Base-by-base conservation (phyloP, 2,329 filamentous ascomycete genomes). In the Leptographium lundbergii region DNA sequence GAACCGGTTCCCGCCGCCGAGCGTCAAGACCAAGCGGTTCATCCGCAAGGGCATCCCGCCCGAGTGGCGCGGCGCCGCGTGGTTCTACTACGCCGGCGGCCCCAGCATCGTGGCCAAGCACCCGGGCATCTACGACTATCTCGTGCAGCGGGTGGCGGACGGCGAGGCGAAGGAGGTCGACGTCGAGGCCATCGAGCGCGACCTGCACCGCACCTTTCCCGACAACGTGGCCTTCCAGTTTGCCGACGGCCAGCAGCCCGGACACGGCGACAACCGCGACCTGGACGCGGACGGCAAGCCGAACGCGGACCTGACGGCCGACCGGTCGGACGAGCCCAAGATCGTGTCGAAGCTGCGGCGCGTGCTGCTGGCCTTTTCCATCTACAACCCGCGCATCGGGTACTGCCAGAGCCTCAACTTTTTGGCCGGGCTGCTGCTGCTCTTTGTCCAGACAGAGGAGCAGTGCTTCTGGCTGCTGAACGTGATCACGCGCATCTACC, bases 351-450 rank as follows among this genome's bases (percentile, higher is more conserved):
- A 90, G 5, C 80, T 97, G 9, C 87, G 92, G 34, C 84, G 90
- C 48, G 90, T 97, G 0, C 76, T 97, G 29, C 88, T 89, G 67
- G 91, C 91, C 13, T 97, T 96, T 70, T 86, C 92, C 2, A 81
- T 96, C 50, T 89, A 96, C 73, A 95, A 95, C 66, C 91, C 92
- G 0, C 82, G 82, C 58, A 95, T 96, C 65, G 92, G 92, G 17
- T 97, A 97, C 71, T 97, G 92, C 68, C 92, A 97, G 70, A 95
- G 89, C 24, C 81, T 97, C 34, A 97, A 97, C 71, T 97, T 97
- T 72, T 81, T 97, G 56, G 91, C 92, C 5, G 92, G 91, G 4
- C 80, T 97, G 57, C 77, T 97, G 1, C 82, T 97, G 2, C 79
- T 97, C 3, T 96, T 97, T 70, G 85, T 96, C 67, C 82, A 81